A percentile compares a stretch with the other conserved stretches of the same genome.
phyloP scores from a whole-genome alignment of 2,329 filamentous ascomycete genomes.

The Diplodia seriata region DNA sequence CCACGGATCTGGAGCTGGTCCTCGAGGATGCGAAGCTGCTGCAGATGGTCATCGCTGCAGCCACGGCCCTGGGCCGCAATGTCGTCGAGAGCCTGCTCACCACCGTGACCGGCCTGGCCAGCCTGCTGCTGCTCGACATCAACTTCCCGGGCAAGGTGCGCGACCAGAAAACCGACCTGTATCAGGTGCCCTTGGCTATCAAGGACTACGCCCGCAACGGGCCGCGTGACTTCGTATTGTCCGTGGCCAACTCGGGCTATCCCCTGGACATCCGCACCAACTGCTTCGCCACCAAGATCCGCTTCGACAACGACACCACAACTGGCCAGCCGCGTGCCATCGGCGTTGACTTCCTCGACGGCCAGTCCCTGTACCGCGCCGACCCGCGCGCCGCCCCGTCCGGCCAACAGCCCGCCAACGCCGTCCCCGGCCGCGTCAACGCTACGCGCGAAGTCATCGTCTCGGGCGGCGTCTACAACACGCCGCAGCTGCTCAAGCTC shows the following conservation, averaged over 20 bases:
- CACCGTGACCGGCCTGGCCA: constrained; percentile 52
- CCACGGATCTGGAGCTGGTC: constrained; percentile 57
- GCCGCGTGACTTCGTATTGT: constrained; percentile 63
- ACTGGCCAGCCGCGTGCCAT: constrained; percentile 58
- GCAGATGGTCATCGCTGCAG: constrained; percentile 59
- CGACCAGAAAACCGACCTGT: constrained; percentile 58
- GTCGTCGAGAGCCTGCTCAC: constrained; percentile 46
- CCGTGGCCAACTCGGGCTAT: constrained; percentile 59
- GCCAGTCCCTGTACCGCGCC: constrained; percentile 49
- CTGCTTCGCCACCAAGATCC: constrained; percentile 70
- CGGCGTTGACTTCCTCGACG: constrained; percentile 53
- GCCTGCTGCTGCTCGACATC: constrained; percentile 49
- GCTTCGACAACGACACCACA: constrained; percentile 66
- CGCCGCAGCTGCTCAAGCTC: constrained; percentile 69
- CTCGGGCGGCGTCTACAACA: constrained; percentile 64
- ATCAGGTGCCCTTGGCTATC: constrained; percentile 65
- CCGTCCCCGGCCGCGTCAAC: constrained; percentile 48
- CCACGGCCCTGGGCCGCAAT: constrained; percentile 57
- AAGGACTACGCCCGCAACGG: constrained; percentile 58
- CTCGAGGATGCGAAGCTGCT: constrained; percentile 61
- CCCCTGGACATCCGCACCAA: constrained; percentile 65
- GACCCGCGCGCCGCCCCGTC: constrained; percentile 42
- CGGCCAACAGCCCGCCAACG: constrained; percentile 38
- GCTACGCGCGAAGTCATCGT: constrained; percentile 56
- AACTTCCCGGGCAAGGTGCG: constrained; percentile 56